Base-by-base conservation (phyloP, 2,329 filamentous ascomycete genomes). In the Periconia macrospinosa region DNA sequence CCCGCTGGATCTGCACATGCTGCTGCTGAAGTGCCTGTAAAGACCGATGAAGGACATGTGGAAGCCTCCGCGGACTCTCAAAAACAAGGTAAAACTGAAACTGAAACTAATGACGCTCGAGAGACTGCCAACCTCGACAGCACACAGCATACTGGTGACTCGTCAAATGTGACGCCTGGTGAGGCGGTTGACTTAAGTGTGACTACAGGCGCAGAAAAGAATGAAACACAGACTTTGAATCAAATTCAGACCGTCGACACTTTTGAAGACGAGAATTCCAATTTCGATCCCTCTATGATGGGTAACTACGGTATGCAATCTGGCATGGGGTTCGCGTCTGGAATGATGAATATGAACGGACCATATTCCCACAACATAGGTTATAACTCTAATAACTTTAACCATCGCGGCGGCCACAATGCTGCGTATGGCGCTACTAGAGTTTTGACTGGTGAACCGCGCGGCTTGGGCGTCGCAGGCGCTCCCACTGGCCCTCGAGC, bases 401-500 rank as follows among this genome's bases (percentile, higher is more conserved):
- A 72, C 41, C 73, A 76, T 63, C 78, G 78, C 53, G 80, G 81
- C 53, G 76, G 77, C 30, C 80, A 78, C 56, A 64, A 68, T 51
- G 60, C 62, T 51, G 68, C 71, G 27, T 71, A 73, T 63, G 71
- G 70, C 27, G 71, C 65, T 45, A 70, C 68, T 58, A 74, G 68
- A 17, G 70, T 75, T 19, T 55, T 75, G 45, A 72, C 65, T 46
- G 71, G 70, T 23, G 69, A 75, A 55, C 73, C 78, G 7, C 74
- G 75, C 48, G 80, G 80, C 5, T 76, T 91, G 82, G 83, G 83
- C 37, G 83, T 86, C 49, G 79, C 78, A 67, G 83, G 83, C 76
- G 94, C 94, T 27, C 94, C 94, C 27, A 96, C 89, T 50, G 94
- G 92, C 10, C 94, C 94, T 45, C 92, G 94, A 75, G 94, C 94